Conservation (phyloP, 805 yeast genomes). For the Lachancea thermotolerans region DNA sequence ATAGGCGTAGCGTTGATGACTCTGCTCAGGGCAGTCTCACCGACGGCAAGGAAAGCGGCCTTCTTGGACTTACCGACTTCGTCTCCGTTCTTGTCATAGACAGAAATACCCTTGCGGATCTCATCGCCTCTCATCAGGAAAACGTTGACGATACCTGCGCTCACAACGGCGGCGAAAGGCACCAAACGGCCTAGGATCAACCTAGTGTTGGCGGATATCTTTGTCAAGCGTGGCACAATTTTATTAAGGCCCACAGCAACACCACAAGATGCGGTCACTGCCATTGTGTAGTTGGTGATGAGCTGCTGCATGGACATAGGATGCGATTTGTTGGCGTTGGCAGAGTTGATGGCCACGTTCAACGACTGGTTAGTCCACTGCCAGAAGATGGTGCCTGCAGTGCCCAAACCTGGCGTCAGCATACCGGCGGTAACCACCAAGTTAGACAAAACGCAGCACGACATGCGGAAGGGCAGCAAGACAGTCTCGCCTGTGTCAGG, state of each 20-base stretch:
- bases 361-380: conserved; percentile 95
- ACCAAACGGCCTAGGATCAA: conserved; percentile 77
- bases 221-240: conserved; percentile 76
- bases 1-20: conserved; percentile 95
- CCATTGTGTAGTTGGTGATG: conserved; percentile 70
- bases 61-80: conserved; percentile 67
- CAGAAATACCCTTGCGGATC: conserved; percentile 75
- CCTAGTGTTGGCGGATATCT: conserved; percentile 61
- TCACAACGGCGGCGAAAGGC: conserved; percentile 97
- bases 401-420: conserved; percentile 91
- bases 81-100: conserved; percentile 58
- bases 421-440: conserved; percentile 94
- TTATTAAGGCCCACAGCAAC: conserved; percentile 93
- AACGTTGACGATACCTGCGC: conserved; percentile 96
- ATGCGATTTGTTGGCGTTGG: conserved; percentile 92
- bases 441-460: conserved; percentile 88
- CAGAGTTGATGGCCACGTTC: conserved; percentile 93
- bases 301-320: conserved; percentile 78
- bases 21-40: conserved; percentile 92
- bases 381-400: conserved; percentile 92
- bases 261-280: conserved; percentile 90
- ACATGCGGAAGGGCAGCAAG: conserved; percentile 91
- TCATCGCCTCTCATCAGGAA: conserved; percentile 95
- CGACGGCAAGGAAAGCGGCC: conserved; percentile 91
- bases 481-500: conserved; percentile 97